These are phyloP conservation scores for Orbilia javanica DNA, from an alignment of 2,329 filamentous ascomycete genomes.

Conservation along the genomic window DNA sequence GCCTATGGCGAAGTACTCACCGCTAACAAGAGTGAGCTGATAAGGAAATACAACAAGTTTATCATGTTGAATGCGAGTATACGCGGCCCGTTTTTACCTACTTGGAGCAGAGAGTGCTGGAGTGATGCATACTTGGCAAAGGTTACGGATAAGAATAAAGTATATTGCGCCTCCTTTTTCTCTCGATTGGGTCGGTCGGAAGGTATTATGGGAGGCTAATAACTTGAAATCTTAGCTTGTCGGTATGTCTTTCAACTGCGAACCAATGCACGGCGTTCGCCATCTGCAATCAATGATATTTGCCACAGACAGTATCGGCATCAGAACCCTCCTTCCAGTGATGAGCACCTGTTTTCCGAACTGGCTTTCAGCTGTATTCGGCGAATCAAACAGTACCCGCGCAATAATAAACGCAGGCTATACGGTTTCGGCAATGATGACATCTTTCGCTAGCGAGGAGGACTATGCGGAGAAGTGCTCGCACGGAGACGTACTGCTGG, in stretches of 20 bases:
- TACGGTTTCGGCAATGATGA: constrained; percentile 35
- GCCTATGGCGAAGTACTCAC: constrained; percentile 64
- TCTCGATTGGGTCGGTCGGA: no score
- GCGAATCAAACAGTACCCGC: constrained; percentile 34
- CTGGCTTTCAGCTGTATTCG: constrained; percentile 31
- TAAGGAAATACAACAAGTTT: constrained; percentile 65
- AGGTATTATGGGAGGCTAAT: no score
- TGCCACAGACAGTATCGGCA: constrained; percentile 65
- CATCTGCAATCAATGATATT: constrained; percentile 66
- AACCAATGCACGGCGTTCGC: constrained; percentile 60
- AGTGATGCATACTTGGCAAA: constrained; percentile 64
- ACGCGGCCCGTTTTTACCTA: constrained; percentile 65
- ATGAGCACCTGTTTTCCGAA: constrained; percentile 18
- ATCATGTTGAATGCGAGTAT: constrained; percentile 65
- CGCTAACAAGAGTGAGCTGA: constrained; percentile 60
- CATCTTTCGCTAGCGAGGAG: constrained; percentile 20
- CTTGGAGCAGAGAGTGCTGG: constrained; percentile 65
- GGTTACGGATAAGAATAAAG: constrained; percentile 63
- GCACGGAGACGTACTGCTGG: constrained; percentile 20
- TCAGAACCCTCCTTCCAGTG: constrained; percentile 64
- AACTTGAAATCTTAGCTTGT: constrained; percentile 63
- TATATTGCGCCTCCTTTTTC: constrained; percentile 44
- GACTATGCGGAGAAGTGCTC: constrained; percentile 32
- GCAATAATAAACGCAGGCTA: constrained; percentile 27
- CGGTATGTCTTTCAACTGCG: constrained; percentile 65